phyloP scores from a whole-genome alignment of 805 yeast species.

The Wickerhamomyces ciferrii region DNA sequence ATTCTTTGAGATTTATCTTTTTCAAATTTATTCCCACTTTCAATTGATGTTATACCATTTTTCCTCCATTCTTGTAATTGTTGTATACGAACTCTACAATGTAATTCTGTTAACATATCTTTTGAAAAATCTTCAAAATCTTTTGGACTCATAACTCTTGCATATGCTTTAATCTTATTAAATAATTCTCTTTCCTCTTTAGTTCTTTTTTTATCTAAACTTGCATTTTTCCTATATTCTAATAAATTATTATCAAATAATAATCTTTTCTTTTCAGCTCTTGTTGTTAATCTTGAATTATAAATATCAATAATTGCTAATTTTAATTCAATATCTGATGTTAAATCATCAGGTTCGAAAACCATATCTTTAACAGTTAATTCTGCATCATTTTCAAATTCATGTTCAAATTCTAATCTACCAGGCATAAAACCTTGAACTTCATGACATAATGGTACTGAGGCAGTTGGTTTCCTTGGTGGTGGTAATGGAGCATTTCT shows the following conservation, averaged over 20 bases:
- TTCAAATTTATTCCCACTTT: constrained; percentile 80
- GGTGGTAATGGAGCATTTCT: constrained; percentile 76
- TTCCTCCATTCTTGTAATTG: constrained; percentile 93
- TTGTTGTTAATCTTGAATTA: constrained; percentile 79
- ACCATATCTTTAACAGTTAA: constrained; percentile 90
- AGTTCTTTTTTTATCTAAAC: constrained; percentile 76
- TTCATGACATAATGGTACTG: constrained; percentile 95
- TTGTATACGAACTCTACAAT: constrained; percentile 73
- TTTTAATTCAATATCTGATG: constrained; percentile 85
- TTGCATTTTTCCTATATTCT: constrained; percentile 79
- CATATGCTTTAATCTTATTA: constrained; percentile 73
- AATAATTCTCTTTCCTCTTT: constrained; percentile 86
- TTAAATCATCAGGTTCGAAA: constrained; percentile 89
- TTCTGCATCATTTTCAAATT: constrained; percentile 96
- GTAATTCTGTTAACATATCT: constrained; percentile 73
- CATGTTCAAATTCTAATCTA: constrained; percentile 92
- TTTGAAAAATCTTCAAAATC: constrained; percentile 75
- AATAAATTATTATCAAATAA: constrained; percentile 70
- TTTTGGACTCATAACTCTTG: constrained; percentile 70
- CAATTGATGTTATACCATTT: constrained; percentile 81
- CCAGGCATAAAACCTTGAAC: constrained; percentile 99
- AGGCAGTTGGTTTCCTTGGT: constrained; percentile 82
- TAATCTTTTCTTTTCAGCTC: constrained; percentile 89
- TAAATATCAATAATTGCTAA: constrained; percentile 84
- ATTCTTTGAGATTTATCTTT: constrained; percentile 74